Conservation (phyloP, 2,329 filamentous ascomycete species). For the Cercospora sp. region DNA sequence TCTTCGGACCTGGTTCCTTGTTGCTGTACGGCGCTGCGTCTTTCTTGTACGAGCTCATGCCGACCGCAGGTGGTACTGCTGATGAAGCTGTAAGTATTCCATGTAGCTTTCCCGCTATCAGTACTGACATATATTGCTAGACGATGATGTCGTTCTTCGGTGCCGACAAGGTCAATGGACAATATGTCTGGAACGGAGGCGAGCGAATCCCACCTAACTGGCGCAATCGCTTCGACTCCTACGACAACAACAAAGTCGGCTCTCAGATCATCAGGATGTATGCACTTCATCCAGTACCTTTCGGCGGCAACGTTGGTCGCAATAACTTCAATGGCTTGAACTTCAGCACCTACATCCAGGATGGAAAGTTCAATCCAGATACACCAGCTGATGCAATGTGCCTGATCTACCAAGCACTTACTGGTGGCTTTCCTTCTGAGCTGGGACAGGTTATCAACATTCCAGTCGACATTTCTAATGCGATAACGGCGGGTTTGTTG, state of each 20-base stretch:
- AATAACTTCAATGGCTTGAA: constrained; percentile 26
- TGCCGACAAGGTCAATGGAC: constrained; percentile 43
- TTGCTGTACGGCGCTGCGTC: constrained; percentile 45
- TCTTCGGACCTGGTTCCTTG: constrained; percentile 44
- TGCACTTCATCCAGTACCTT: constrained; percentile 45
- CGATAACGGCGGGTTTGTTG: constrained; percentile 11
- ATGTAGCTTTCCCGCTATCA: too few species aligned
- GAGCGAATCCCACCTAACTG: constrained; percentile 47
- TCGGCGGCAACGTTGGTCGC: constrained; percentile 39
- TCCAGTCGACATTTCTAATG: constrained; percentile 12
- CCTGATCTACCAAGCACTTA: constrained; percentile 45
- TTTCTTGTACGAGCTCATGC: constrained; percentile 47
- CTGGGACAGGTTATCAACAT: constrained; percentile 23
- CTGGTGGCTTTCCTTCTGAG: constrained; percentile 16
- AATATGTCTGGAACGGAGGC: constrained; percentile 41
- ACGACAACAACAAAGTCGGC: constrained; percentile 39
- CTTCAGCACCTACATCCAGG: constrained; percentile 40
- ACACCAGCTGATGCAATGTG: constrained; percentile 38
- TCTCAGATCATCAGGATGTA: constrained; percentile 46
- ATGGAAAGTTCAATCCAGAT: constrained; percentile 41
- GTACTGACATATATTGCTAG: neutral
- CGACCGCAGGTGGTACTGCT: constrained; percentile 36
- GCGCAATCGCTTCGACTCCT: constrained; percentile 31
- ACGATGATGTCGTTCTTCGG: constrained; percentile 48
- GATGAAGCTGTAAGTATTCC: constrained; percentile 34